phyloP scores from a whole-genome alignment of 2,329 filamentous ascomycete genomes.

The Hypoxylon sp. region DNA sequence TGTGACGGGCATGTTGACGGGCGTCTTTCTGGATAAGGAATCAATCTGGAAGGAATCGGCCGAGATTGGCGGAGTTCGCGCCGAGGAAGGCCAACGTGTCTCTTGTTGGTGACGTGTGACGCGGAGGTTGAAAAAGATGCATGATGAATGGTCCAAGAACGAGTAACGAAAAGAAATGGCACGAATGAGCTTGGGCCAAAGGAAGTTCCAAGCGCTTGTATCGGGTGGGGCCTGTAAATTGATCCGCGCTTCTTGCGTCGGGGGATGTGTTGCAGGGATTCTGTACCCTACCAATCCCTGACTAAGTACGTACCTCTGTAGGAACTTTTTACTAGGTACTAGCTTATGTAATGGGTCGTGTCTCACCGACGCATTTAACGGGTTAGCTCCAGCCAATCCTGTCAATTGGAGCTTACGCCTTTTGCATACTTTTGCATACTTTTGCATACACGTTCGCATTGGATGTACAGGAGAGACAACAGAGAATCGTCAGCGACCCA shows the following conservation, averaged over 20 bases:
- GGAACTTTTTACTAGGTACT: not conserved
- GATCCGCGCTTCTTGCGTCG: conserved; percentile 40
- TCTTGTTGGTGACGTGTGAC: conserved; percentile 40
- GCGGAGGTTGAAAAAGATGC: conserved; percentile 24
- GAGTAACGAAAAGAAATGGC: conserved; percentile 28
- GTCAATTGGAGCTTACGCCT: too few species aligned
- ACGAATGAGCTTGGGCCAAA: conserved; percentile 26
- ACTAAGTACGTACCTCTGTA: not conserved
- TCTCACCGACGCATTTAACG: not conserved
- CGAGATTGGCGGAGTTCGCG: conserved; percentile 33
- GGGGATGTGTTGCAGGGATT: conserved; percentile 44
- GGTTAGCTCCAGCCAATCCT: conserved; percentile 1
- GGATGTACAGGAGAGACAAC: not conserved
- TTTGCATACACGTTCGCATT: not conserved
- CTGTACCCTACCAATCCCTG: too few species aligned
- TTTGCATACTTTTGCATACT: too few species aligned
- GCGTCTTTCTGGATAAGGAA: conserved; percentile 5
- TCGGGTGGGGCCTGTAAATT: conserved; percentile 29
- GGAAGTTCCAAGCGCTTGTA: conserved; percentile 39
- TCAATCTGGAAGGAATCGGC: conserved; percentile 24
- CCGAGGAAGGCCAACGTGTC: conserved; percentile 30
- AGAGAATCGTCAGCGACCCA: not conserved
- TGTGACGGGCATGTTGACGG: not conserved
- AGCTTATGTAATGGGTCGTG: conserved; percentile 16
- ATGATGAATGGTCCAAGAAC: conserved; percentile 25